Conservation (phyloP, 176 grass and related monocot species). For the Thalia dealbata region DNA sequence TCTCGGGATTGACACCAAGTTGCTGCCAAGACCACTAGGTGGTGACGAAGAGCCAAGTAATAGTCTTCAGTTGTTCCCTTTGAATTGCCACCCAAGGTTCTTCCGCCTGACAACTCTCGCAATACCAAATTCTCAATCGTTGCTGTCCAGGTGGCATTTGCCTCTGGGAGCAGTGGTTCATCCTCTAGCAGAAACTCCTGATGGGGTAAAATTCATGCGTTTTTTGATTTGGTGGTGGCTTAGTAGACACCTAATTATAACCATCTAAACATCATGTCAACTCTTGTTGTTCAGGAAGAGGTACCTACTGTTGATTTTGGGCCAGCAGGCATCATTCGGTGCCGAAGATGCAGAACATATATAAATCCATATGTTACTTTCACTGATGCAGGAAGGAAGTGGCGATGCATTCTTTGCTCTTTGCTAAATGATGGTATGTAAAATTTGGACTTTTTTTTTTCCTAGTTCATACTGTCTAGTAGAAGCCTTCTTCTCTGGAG, state of each 20-base stretch:
- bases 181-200: slow-evolving; percentile 77
- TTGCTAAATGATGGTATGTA: slow-evolving; percentile 84
- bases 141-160: slow-evolving; percentile 88
- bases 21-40: slow-evolving; percentile 66
- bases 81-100: slow-evolving; percentile 83
- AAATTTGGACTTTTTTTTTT: background rate
- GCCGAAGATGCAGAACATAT: slow-evolving; percentile 90
- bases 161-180: slow-evolving; percentile 80
- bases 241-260: background rate
- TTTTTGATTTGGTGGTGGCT: background rate
- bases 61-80: slow-evolving; percentile 44
- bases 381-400: slow-evolving; percentile 85
- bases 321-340: slow-evolving; percentile 65
- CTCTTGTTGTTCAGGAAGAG: slow-evolving; percentile 48
- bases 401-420: slow-evolving; percentile 90
- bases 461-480: background rate
- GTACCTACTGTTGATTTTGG: slow-evolving; percentile 85
- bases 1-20: slow-evolving; percentile 50
- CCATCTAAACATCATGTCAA: slow-evolving; percentile 18
- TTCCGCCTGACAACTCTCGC: slow-evolving; percentile 80
- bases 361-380: slow-evolving; percentile 87
- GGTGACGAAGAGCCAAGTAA: slow-evolving; percentile 61
- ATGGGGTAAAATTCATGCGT: slow-evolving; percentile 51
- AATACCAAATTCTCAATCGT: slow-evolving; percentile 72
- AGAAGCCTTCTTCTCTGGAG: background rate